A percentile compares a stretch with the other conserved stretches of the same genome.
Conservation (phyloP, 2,329 filamentous ascomycete genomes). For the Diaporthe velutina region DNA sequence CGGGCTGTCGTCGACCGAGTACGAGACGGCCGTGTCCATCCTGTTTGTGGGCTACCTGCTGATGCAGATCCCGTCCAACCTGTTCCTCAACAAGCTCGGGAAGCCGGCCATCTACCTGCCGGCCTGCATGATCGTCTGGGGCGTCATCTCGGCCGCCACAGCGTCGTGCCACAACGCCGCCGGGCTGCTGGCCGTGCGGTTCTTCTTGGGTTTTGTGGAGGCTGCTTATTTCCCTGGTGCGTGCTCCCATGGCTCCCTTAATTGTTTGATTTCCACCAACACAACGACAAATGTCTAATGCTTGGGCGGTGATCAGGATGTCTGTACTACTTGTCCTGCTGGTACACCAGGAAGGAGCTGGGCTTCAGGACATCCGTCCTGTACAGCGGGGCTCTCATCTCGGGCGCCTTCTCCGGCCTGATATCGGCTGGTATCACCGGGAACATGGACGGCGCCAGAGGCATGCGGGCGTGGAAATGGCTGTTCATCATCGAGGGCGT, state of each 20-base stretch:
- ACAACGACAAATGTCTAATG: not conserved
- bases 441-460: conserved; percentile 67
- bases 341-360: conserved; percentile 77
- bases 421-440: conserved; percentile 71
- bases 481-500: conserved; percentile 76
- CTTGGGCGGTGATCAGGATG: conserved; percentile 50
- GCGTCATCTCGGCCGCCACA: conserved; percentile 58
- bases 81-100: conserved; percentile 65
- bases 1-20: conserved; percentile 49
- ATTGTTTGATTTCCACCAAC: too few species aligned
- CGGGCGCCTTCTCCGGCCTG: conserved; percentile 74
- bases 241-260: not conserved
- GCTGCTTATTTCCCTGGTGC: conserved; percentile 50
- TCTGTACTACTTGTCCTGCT: conserved; percentile 69
- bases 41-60: conserved; percentile 65
- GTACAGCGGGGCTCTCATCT: conserved; percentile 72
- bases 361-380: conserved; percentile 69
- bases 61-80: conserved; percentile 65
- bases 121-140: conserved; percentile 62
- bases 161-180: conserved; percentile 51
- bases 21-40: conserved; percentile 61
- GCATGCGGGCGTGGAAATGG: conserved; percentile 73
- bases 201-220: conserved; percentile 59
- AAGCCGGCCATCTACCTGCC: conserved; percentile 61
- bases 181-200: conserved; percentile 55